Evolutionary conservation across 345 rosid species (phyloP), one percentile per base, ranked within the genome.

Genomic region (Euphorbia pulcherrima): DNA sequence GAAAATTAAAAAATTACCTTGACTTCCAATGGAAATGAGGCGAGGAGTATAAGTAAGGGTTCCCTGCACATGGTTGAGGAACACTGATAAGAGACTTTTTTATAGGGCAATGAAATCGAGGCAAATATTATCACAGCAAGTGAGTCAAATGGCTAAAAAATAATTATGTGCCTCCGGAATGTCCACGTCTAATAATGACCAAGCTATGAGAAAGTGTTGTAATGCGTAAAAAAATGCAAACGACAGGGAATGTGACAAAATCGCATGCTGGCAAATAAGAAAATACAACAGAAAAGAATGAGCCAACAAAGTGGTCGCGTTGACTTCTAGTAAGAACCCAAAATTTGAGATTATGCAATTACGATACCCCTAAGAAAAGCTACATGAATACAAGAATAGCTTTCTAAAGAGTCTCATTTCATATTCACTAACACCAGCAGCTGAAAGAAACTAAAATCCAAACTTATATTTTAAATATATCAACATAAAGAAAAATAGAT

Each of bases 11-110:
- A 8, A 24, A 71, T 70, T 73, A 93, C 99, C 99, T 89, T 91
- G 90, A 50, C 84, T 73, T 64, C 83, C 90, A 33, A 94, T 64
- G 6, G 99, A 94, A 62, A 91, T 60, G 0, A 94, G 72, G 47
- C 92, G 97, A 65, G 99, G 99, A 71, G 96, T 88, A 70, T 91
- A 88, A 9, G 89, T 90, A 68, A 68, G 72, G 60, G 74, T 66
- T 5, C 99, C 97, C 96, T 94, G 86, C 65, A 78, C 37, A 71
- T 20, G 30, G 26, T 67, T 28, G 69, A 46, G 40, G 48, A 54
- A 35, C 53, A 59, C 30, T 12, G 11, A 53, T 24, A 27, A 28
- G 18, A 67, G 53, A 58, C 21, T 59, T 61, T n/a, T 59, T 56
- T 29, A 56, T 23, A 14, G 40, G 8, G 21, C 17, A 62, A 40